Base-by-base conservation (phyloP, 352 stramenopile species). In the Lagenidium giganteum region DNA sequence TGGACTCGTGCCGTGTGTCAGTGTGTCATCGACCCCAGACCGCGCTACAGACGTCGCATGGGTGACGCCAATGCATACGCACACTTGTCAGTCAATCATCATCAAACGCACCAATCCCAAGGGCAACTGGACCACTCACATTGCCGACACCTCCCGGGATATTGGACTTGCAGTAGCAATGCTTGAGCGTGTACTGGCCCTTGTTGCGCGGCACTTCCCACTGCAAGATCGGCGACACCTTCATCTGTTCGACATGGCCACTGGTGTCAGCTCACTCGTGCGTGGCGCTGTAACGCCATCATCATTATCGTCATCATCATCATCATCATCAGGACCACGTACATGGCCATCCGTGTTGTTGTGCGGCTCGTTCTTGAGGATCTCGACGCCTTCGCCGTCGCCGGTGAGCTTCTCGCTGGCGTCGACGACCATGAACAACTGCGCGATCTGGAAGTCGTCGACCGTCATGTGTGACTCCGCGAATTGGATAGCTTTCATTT, bases 381-480 rank as follows among this genome's bases (percentile, higher is more conserved):
- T 91, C 55, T 92, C 82, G 39, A 93, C 82, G 43, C 79, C 79
- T 47, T 93, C 82, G 30, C 82, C 82, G 50, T 83, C 77, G 31
- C 81, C 79, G 21, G 82, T 92, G 31, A 89, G 63, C 59, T 92
- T 82, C 52, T 93, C 82, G 41, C 76, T 90, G 9, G 82, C 82
- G 52, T 87, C 81, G 38, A 91, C 76, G 30, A 92, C 82, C 82
- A 93, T 93, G 57, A 80, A 93, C 4, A 93, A 64, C 70, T 91
- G 80, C 25, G 78, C 82, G 54, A 89, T 47, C 42, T 93, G 78
- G 60, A 93, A 93, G 46, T 93, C 82, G 30, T 87, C 70, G 31
- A 93, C 79, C 30, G 60, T 83, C 82, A 93, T 93, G 62, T 91
- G 69, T 18, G n/a, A 61, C 30, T 1, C 56, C 47, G 4, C 42